Conservation (phyloP, 306 rosid species). For the Urtica urens region DNA sequence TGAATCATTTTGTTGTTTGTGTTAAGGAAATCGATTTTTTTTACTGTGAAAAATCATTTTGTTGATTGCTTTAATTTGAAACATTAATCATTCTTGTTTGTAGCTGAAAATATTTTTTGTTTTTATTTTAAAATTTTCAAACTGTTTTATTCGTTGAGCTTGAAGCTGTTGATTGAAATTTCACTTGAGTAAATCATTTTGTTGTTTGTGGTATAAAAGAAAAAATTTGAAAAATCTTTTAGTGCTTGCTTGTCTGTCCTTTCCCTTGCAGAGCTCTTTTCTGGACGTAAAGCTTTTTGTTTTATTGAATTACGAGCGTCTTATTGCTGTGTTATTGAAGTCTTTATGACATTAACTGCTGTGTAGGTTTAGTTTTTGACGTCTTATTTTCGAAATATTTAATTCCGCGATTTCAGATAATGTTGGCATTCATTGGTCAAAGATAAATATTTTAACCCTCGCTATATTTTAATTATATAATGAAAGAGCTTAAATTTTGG, state of each 20-base stretch:
- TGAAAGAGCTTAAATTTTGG: background rate
- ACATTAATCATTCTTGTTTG: too few species aligned
- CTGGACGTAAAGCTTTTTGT: background rate
- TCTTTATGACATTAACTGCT: background rate
- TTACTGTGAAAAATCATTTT: background rate
- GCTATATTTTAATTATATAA: too few species aligned
- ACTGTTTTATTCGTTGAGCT: too few species aligned
- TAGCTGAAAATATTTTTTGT: too few species aligned
- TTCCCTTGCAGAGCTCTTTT: background rate
- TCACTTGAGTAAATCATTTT: too few species aligned
- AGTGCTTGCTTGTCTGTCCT: background rate
- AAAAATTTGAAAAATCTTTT: background rate
- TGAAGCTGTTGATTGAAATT: too few species aligned
- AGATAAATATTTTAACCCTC: too few species aligned
- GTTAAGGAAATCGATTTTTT: too few species aligned
- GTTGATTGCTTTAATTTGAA: background rate
- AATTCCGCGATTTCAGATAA: background rate
- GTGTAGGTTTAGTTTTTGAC: background rate
- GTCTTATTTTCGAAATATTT: background rate
- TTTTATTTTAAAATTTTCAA: too few species aligned
- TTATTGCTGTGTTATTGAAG: background rate
- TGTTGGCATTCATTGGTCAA: too few species aligned
- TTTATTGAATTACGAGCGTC: background rate
- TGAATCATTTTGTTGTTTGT: too few species aligned
- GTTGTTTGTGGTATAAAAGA: too few species aligned